Evolutionary conservation across 2,329 filamentous ascomycete species (phyloP), one percentile per base, ranked within the genome.

Genomic region (Penicillium corylophilum): DNA sequence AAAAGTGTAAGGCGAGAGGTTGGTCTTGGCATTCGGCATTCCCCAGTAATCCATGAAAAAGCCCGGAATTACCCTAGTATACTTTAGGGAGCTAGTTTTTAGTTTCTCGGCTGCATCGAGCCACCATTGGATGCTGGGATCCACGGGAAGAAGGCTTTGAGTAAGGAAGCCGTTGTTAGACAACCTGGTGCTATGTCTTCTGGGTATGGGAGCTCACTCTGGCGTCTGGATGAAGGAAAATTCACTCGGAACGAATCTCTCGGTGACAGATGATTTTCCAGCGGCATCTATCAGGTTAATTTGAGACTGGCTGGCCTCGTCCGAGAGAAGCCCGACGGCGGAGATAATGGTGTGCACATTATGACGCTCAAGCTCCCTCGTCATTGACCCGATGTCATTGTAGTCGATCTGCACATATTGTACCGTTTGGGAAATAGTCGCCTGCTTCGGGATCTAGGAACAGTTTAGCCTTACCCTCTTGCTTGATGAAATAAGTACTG

Each of bases 1-100:
- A 13, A 78, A 71, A 0, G 71, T 64, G 44, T 70, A 66, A 2
- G 70, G 72, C 2, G 64, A 50, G 46, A 80, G 56, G 56, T 78
- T 63, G 2, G 71, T 73, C 50, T 67, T 63, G 38, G 73, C 55
- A 10, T 63, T 51, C 2, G 74, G 74, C 48, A 69, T 64, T 29
- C 71, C 74, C 61, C 64, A 79, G 58, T 77, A 78, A 54, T 79
- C 77, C 57, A 78, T 66, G 57, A 79, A 78, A 50, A 71, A 75
- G 3, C 77, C 77, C 20, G 68, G 74, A 28, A 68, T 60, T 4
- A 78, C 54, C 6, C 64, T 57, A 0, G 75, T 77, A 44, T 65
- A 73, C 45, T 76, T 64, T 2, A 79, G 65, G 2, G 54, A 53
- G 1, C 66, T 71, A 6, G 63, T 46, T 36, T 68, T 55, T 13